Conservation (phyloP, 768 basidiomycete species). For the Udeniomyces megalosporus region DNA sequence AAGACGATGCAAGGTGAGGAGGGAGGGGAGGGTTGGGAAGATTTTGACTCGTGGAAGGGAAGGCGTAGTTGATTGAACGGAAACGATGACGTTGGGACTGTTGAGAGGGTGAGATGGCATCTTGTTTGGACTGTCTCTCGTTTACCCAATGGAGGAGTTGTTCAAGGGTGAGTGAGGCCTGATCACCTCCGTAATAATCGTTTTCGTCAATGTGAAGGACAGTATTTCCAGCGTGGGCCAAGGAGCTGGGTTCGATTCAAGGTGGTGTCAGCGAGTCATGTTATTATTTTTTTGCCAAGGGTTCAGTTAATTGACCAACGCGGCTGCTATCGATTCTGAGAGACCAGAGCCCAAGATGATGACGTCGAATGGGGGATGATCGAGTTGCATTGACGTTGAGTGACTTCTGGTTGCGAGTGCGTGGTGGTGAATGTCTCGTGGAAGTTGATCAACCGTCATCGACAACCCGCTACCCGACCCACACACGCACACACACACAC, state of each 20-base stretch:
- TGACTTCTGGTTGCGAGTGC: too few relatives aligned
- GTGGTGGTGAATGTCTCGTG: too few relatives aligned
- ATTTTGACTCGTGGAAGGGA: background rate
- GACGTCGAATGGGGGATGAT: constrained; percentile 29
- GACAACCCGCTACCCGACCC: too few relatives aligned
- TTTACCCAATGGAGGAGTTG: constrained; percentile 62
- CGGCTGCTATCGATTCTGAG: constrained; percentile 68
- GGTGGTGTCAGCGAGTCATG: too few relatives aligned
- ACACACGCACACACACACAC: too few relatives aligned
- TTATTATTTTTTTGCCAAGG: too few relatives aligned
- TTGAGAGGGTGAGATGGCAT: too few relatives aligned
- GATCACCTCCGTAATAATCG: constrained; percentile 64
- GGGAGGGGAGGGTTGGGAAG: constrained; percentile 14
- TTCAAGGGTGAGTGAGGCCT: constrained; percentile 65
- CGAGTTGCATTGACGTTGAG: constrained; percentile 17
- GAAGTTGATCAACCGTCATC: too few relatives aligned
- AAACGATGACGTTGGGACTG: background rate
- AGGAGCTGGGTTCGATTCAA: constrained; percentile 40
- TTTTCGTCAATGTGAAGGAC: constrained; percentile 79
- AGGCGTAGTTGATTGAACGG: background rate
- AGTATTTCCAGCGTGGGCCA: constrained; percentile 72
- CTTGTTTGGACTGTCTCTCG: background rate
- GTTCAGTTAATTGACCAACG: too few relatives aligned
- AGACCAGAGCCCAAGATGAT: constrained; percentile 38
- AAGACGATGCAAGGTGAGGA: constrained; percentile 35